Percentiles rank a stretch among this genome's conserved stretches.
Evolutionary conservation across 768 basidiomycete genomes (phyloP).

Genomic region (Amanita rimosa): DNA sequence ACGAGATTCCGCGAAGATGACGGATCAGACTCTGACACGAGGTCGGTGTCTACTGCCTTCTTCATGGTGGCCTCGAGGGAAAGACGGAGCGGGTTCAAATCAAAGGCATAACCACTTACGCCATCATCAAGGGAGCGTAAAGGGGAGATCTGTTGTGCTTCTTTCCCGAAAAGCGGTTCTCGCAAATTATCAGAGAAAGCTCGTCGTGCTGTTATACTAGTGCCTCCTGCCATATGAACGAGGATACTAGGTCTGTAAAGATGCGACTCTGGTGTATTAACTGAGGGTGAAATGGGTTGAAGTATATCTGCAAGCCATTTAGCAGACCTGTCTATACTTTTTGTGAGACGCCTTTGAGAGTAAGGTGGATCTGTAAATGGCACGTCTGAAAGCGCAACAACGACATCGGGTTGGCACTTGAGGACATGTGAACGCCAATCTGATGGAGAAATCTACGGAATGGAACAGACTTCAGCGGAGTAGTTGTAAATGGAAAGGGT

Average conservation of each 20-base stretch:
- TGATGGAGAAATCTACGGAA: constrained; percentile 35
- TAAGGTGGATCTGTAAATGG: constrained; percentile 54
- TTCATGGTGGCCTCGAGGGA: constrained; percentile 17
- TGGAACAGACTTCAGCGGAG: not conserved
- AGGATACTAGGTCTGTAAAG: constrained; percentile 26
- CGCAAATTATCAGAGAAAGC: constrained; percentile 50
- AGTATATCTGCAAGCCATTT: constrained; percentile 55
- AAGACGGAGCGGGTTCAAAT: constrained; percentile 40
- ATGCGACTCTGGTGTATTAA: not conserved
- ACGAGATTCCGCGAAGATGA: not conserved
- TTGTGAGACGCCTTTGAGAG: constrained; percentile 71
- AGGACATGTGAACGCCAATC: constrained; percentile 45
- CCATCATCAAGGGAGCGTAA: constrained; percentile 54
- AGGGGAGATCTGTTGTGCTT: constrained; percentile 39
- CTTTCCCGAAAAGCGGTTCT: constrained; percentile 45
- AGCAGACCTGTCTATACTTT: constrained; percentile 59
- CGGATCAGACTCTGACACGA: constrained; percentile 5
- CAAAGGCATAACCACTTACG: constrained; percentile 58
- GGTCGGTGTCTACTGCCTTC: not conserved
- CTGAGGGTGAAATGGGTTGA: not conserved
- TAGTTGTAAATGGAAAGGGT: constrained; percentile 1
- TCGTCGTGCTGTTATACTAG: constrained; percentile 41
- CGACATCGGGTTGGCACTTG: constrained; percentile 55
- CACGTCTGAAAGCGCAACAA: constrained; percentile 60
- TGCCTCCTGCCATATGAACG: constrained; percentile 60